Conservation (phyloP, 2,329 filamentous ascomycete genomes). For the Chalara sp. region DNA sequence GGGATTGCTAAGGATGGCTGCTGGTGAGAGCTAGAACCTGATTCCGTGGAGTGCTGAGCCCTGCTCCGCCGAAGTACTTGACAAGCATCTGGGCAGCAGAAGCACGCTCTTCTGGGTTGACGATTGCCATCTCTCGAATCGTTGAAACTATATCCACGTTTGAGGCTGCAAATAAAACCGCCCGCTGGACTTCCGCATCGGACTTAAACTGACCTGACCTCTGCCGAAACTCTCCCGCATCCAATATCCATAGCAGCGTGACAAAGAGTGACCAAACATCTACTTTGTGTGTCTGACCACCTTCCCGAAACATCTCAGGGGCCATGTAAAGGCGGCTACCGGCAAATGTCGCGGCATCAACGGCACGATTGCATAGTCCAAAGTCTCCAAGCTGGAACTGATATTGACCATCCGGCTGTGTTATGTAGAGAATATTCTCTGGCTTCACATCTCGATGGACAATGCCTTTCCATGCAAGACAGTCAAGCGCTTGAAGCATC, state of each 20-base stretch:
- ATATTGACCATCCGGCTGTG: slow-evolving; percentile 5
- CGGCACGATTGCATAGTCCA: slow-evolving; percentile 5
- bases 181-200: slow-evolving; percentile 1
- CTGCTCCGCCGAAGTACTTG: slow-evolving; percentile 8
- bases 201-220: slow-evolving; percentile 5
- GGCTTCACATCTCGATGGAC: slow-evolving; percentile 78
- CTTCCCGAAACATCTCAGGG: background rate
- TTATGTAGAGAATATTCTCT: slow-evolving; percentile 39
- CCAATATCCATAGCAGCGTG: slow-evolving; percentile 9
- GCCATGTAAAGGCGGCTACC: slow-evolving; percentile 6
- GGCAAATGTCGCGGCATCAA: background rate
- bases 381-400: slow-evolving; percentile 11
- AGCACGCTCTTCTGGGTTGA: slow-evolving; percentile 8
- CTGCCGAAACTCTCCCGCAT: slow-evolving; percentile 9
- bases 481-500: slow-evolving; percentile 10
- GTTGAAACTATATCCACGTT: slow-evolving; percentile 6
- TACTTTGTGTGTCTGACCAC: slow-evolving; percentile 4
- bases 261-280: slow-evolving; percentile 12
- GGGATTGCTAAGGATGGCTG: no score
- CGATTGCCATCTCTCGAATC: slow-evolving; percentile 9
- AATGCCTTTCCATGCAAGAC: slow-evolving; percentile 50
- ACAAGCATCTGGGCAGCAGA: slow-evolving; percentile 11
- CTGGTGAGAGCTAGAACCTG: slow-evolving; percentile 8
- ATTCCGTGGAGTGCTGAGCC: slow-evolving; percentile 12
- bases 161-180: slow-evolving; percentile 6